Conservation (phyloP, 208 protist genomes). For the Strigomonas oncopelti region DNA sequence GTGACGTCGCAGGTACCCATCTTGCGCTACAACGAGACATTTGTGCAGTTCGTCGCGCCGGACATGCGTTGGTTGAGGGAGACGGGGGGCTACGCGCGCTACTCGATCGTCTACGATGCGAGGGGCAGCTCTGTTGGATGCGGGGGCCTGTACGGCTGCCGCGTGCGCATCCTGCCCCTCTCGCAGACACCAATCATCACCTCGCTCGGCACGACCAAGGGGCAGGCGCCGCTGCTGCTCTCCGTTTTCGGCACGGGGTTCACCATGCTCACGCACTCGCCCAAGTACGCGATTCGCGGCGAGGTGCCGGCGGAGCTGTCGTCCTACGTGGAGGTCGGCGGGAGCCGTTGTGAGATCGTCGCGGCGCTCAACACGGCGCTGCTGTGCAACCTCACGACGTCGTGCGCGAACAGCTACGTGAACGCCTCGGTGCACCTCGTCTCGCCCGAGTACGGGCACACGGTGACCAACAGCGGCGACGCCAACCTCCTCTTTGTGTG, state of each 20-base stretch:
- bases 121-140: neutral
- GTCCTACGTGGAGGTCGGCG: conserved; percentile 33
- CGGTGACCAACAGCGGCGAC: neutral
- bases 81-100: conserved; percentile 2
- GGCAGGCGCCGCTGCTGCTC: conserved; percentile 37
- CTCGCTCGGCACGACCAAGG: conserved; percentile 24
- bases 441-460: conserved; percentile 20
- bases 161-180: conserved; percentile 11
- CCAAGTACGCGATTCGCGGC: neutral
- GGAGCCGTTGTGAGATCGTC: conserved; percentile 23
- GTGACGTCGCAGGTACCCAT: neutral
- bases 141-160: conserved; percentile 2
- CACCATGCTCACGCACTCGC: conserved; percentile 28
- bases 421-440: conserved; percentile 28
- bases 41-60: neutral
- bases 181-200: conserved; percentile 26
- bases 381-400: conserved; percentile 25
- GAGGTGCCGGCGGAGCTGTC: neutral
- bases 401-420: conserved; percentile 21
- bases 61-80: conserved; percentile 20
- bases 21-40: neutral
- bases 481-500: conserved; percentile 27
- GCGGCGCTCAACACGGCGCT: conserved; percentile 33
- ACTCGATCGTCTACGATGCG: conserved; percentile 10
- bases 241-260: conserved; percentile 38